Evolutionary conservation across 306 rosid species (phyloP).

Genomic region (Calophaca sinica): DNA sequence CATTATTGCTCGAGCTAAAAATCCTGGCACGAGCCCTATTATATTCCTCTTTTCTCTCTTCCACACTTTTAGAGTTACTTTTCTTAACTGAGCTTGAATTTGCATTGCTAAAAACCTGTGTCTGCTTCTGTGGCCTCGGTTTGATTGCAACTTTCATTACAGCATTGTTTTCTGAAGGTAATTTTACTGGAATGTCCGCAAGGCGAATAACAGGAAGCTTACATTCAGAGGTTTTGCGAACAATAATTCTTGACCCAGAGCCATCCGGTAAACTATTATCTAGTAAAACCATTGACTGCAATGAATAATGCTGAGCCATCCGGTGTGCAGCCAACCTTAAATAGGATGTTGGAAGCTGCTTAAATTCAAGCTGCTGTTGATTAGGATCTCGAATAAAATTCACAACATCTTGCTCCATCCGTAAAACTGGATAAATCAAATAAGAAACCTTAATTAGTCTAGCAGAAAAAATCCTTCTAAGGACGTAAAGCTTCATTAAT

Average conservation of each 20-base stretch:
- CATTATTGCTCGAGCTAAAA: conserved; percentile 66
- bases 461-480: conserved; percentile 2
- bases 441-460: conserved; percentile 18
- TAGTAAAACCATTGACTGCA: conserved; percentile 94
- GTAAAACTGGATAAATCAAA: conserved; percentile 68
- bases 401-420: conserved; percentile 97
- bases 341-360: conserved; percentile 96
- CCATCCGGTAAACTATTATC: conserved; percentile 90
- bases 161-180: conserved; percentile 66
- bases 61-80: conserved; percentile 81
- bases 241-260: conserved; percentile 91
- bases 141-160: conserved; percentile 89
- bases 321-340: conserved; percentile 98
- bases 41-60: conserved; percentile 98
- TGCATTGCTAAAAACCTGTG: conserved; percentile 50
- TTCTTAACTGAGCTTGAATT: conserved; percentile 63
- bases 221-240: conserved; percentile 84
- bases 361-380: conserved; percentile 91
- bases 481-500: conserved; percentile 20
- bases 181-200: conserved; percentile 85
- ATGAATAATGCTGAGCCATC: conserved; percentile 90
- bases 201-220: conserved; percentile 80
- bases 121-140: conserved; percentile 84
- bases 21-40: conserved; percentile 97
- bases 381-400: conserved; percentile 83